Conservation (phyloP, 2,329 filamentous ascomycete genomes). For the Hypoxylon sp. region DNA sequence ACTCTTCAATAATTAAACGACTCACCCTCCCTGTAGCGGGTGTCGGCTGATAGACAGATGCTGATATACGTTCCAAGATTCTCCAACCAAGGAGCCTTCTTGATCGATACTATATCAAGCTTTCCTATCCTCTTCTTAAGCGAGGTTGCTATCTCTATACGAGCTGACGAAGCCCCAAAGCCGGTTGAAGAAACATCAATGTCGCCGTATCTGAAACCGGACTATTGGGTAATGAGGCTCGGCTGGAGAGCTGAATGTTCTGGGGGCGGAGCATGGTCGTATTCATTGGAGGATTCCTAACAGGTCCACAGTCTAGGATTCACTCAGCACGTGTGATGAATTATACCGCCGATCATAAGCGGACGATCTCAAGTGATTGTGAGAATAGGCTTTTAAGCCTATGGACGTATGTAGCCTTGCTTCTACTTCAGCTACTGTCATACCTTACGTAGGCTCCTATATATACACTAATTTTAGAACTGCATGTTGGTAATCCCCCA, state of each 20-base stretch:
- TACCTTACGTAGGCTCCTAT: too few species aligned
- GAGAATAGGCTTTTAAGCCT: constrained; percentile 9
- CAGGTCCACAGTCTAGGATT: neutral
- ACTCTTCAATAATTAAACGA: too few species aligned
- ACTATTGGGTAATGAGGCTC: constrained; percentile 2
- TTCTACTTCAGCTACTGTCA: constrained; percentile 3
- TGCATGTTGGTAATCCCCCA: constrained; percentile 9
- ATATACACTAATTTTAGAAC: constrained; percentile 34
- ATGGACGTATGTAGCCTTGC: neutral
- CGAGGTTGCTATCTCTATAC: neutral
- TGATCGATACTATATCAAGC: too few species aligned
- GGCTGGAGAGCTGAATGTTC: neutral
- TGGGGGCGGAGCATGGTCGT: constrained; percentile 1
- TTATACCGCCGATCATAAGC: neutral
- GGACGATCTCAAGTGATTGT: constrained; percentile 16
- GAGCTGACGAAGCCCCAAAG: neutral
- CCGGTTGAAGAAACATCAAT: neutral
- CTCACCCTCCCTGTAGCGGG: too few species aligned
- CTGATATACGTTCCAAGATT: too few species aligned
- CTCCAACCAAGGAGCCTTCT: too few species aligned
- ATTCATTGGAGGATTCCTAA: constrained; percentile 1
- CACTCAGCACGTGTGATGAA: neutral
- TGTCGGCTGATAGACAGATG: too few species aligned
- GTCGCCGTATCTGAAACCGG: neutral
- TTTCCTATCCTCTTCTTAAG: neutral